Evolutionary conservation across 2,329 filamentous ascomycete genomes (phyloP).

Genomic region (Venturia oleaginea): DNA sequence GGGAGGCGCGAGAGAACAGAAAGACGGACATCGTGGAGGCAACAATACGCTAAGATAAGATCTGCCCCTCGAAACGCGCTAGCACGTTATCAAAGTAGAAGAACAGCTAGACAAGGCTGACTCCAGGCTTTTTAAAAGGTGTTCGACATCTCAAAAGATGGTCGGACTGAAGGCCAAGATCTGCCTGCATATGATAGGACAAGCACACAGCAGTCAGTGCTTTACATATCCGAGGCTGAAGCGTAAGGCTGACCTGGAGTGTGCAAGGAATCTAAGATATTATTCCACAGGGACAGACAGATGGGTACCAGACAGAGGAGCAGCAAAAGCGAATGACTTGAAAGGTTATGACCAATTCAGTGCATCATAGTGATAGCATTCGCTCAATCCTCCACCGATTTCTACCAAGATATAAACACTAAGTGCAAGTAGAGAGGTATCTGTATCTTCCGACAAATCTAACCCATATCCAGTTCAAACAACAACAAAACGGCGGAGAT

Average conservation of each 20-base stretch:
- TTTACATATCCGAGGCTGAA: neutral
- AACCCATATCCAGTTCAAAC: neutral
- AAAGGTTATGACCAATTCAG: too few species aligned
- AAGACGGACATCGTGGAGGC: neutral
- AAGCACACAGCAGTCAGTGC: too few species aligned
- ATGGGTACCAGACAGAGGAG: neutral
- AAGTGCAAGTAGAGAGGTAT: neutral
- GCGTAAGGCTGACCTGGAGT: neutral
- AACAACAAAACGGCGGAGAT: neutral
- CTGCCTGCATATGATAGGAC: too few species aligned
- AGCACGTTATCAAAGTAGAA: neutral
- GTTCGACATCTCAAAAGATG: too few species aligned
- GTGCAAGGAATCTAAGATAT: too few species aligned
- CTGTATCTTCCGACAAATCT: neutral
- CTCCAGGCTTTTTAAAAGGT: too few species aligned
- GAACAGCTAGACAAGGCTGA: too few species aligned
- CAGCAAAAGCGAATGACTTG: neutral
- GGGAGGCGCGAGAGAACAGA: neutral
- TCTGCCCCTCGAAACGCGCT: neutral
- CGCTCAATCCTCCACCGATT: neutral
- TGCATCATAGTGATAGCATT: neutral
- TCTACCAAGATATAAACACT: neutral
- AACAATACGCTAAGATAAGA: neutral
- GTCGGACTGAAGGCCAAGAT: too few species aligned
- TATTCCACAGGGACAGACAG: too few species aligned